Evolutionary conservation across 2,329 filamentous ascomycete species (phyloP), one percentile per base, ranked within the genome.

Genomic region (Dactylellina drechsleri): DNA sequence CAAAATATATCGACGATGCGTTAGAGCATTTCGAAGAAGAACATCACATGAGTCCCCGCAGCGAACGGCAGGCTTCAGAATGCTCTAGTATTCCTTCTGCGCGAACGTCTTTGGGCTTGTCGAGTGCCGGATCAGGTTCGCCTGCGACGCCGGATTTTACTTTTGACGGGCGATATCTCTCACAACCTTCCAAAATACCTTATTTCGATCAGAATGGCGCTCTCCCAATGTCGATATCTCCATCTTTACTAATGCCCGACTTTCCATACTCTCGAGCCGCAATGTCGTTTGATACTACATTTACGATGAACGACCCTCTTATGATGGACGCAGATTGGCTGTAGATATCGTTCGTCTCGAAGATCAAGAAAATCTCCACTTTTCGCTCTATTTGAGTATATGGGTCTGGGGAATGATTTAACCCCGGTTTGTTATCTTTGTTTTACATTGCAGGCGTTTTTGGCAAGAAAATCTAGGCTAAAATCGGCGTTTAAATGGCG

Each of bases 281-380:
- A 13, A 66, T 73, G 68, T 49, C 61, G 43, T 73, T 73, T 36
- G 68, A 73, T 45, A 57, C 61, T 7, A 62, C 68, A 10, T 73
- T 73, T 50, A 73, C 61, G 12, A 73, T 73, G 68, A 66, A 62
- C 61, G 68, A 73, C 13, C 68, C 68, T 23, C 52, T 73, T 50
- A 73, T 73, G 68, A 73, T 73, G 68, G 68, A 73, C 41, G 66
- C 68, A 26, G 68, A 73, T 15, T 73, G 68, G 68, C 68, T 73
- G 50, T 73, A 47, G 66, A 50, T 13, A 12, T 41, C 2, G 6
- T n/a, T 23, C 8, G 12, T 18, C 41, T 28, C 23, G 12, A 50
- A 5, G 15, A 28, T 20, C 23, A 16, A 60, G 52, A 41, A 61
- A 45, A 73, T 73, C 68, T 73, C 68, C 68, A 62, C 68, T 73